Conservation (phyloP, 805 yeast genomes). For the Wickerhamomyces ciferrii region DNA sequence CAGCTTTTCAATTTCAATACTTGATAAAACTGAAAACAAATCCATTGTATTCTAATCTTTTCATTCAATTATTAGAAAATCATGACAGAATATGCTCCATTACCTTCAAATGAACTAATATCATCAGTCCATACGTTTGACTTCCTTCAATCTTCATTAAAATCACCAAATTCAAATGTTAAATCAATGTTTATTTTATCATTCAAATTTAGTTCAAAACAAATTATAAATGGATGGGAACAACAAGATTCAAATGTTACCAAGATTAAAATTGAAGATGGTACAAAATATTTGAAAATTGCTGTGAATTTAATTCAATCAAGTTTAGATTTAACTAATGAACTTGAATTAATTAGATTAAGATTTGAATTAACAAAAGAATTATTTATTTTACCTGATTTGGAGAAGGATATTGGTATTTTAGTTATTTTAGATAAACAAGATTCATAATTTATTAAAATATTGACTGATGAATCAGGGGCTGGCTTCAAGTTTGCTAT, state of each 20-base stretch:
- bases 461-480: no score
- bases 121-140: not conserved
- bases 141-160: not conserved
- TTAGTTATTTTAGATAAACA: not conserved
- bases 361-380: not conserved
- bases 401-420: not conserved
- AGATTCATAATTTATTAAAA: not conserved
- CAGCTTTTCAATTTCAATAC: no score
- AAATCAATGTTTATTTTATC: not conserved
- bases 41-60: no score
- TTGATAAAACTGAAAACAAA: no score
- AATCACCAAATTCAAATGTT: not conserved
- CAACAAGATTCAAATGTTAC: not conserved
- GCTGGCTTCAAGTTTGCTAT: no score
- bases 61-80: not conserved
- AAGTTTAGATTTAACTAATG: not conserved
- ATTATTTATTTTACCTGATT: not conserved
- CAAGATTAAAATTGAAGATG: not conserved
- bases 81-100: not conserved
- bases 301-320: not conserved
- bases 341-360: not conserved
- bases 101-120: not conserved
- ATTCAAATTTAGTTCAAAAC: not conserved
- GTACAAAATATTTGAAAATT: not conserved
- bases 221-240: not conserved